Evolutionary conservation across 148 eudicot genomes (phyloP).

Genomic region (Persicaria tinctoria): DNA sequence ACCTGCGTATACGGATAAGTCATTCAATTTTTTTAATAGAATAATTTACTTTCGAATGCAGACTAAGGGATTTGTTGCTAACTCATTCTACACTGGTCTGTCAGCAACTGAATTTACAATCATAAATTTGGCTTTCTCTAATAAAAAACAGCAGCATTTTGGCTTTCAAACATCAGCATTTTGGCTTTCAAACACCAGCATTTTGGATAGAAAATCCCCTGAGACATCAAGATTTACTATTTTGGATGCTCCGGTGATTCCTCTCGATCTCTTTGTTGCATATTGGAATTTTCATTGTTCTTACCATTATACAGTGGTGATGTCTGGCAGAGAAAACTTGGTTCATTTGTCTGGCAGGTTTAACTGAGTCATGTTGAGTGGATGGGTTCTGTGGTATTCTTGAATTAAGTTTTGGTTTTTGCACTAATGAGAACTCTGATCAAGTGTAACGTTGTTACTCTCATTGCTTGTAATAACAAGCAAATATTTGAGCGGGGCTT

Average conservation of each 20-base stretch:
- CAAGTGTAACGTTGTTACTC: not conserved
- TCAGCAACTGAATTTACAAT: slow-evolving; percentile 69
- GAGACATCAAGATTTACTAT: slow-evolving; percentile 83
- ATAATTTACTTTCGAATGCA: slow-evolving; percentile 27
- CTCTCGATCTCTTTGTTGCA: not conserved
- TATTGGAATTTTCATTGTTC: not conserved
- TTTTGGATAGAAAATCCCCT: slow-evolving; percentile 10
- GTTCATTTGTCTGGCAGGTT: too few relatives aligned
- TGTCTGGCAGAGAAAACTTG: too few relatives aligned
- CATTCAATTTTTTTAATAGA: not conserved
- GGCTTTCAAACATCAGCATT: too few relatives aligned
- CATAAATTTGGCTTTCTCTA: too few relatives aligned
- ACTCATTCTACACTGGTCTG: slow-evolving; percentile 89
- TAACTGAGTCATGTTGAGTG: too few relatives aligned
- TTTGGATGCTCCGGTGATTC: slow-evolving; percentile 90
- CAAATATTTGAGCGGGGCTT: not conserved
- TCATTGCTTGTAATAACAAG: not conserved
- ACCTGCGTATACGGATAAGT: not conserved
- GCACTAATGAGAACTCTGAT: not conserved
- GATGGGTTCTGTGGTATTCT: too few relatives aligned
- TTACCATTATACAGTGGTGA: too few relatives aligned
- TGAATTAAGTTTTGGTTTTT: too few relatives aligned
- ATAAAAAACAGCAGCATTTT: too few relatives aligned
- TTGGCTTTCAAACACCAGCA: too few relatives aligned
- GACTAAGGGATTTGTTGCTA: slow-evolving; percentile 96